phyloP scores from a whole-genome alignment of 441 rosid genomes.

The Populus hybrid region DNA sequence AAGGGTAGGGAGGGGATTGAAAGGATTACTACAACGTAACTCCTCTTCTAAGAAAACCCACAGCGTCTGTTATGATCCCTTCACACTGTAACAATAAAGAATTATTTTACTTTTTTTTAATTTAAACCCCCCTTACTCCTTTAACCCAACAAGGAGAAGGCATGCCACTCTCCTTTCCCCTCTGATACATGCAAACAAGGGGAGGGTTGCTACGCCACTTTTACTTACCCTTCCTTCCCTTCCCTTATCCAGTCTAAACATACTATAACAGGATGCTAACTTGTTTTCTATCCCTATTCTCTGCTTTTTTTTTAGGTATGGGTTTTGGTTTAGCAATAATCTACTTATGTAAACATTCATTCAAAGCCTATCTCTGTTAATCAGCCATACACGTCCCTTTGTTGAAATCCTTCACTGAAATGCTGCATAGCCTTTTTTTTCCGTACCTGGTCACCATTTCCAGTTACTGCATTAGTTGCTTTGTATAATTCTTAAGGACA shows the following conservation, averaged over 20 bases:
- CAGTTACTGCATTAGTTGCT: background rate
- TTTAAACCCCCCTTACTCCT: background rate
- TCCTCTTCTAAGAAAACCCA: background rate
- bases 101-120: background rate
- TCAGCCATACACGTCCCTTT: background rate
- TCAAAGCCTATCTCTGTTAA: background rate
- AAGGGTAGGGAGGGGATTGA: background rate
- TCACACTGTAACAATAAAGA: background rate
- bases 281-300: background rate
- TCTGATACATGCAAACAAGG: background rate
- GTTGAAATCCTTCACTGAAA: background rate
- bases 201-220: background rate
- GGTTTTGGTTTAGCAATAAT: background rate
- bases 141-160: background rate
- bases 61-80: background rate
- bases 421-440: background rate
- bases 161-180: background rate
- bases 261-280: background rate
- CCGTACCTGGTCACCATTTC: background rate
- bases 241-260: background rate
- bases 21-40: background rate
- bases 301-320: background rate
- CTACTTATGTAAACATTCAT: background rate
- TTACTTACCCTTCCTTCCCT: background rate
- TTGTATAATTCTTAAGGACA: background rate